Base-by-base conservation (phyloP, 139 green algal genomes). In the Desmodesmus armatus region DNA sequence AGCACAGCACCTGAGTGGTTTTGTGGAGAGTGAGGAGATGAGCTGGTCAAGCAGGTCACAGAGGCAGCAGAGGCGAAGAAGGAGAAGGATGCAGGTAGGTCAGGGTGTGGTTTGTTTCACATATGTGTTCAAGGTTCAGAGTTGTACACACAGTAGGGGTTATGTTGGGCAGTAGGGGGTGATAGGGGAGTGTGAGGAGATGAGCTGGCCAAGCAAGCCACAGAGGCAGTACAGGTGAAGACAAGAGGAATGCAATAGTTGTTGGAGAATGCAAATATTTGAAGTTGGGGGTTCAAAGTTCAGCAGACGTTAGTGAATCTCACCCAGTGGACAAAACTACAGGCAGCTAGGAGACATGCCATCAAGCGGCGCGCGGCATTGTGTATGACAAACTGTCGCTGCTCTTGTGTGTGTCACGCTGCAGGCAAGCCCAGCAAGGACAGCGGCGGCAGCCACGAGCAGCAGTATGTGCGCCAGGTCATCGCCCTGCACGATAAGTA, bases 401-500 rank as follows among this genome's bases (percentile, higher is more conserved):
- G 37, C 67, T 55, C 35, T 76, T 76, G 37, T 17, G 33, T 60
- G 37, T 78, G 15, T 53, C 5, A 5, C 6, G 25, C 5, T 62
- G 25, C 85, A 88, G 87, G 88, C 27, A 89, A 83, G 88, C 90
- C 88, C 55, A 84, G 67, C 63, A 91, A 89, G 71, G 92, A 94
- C 82, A 90, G 83, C 19, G 90, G 91, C 76, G 73, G 63, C 37
- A 78, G 83, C 19, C 79, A 92, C 15, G 96, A 99, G 89, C 96
- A 98, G 88, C 80, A 94, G 83, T 99, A 98, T 90, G 95, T 99
- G 70, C 91, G 94, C 27, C 80, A 87, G 29, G 90, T 98, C 23
- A 96, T 99, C 55, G 94, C 96, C 53, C 91, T 99, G 67, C 97
- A 99, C 83, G 97, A 99, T 93, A 99, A 98, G 67, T 94, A 93